Evolutionary conservation across 2,329 filamentous ascomycete genomes (phyloP), one percentile per base, ranked within the genome.

Genomic region (Mycosphaerelloides madeirae): DNA sequence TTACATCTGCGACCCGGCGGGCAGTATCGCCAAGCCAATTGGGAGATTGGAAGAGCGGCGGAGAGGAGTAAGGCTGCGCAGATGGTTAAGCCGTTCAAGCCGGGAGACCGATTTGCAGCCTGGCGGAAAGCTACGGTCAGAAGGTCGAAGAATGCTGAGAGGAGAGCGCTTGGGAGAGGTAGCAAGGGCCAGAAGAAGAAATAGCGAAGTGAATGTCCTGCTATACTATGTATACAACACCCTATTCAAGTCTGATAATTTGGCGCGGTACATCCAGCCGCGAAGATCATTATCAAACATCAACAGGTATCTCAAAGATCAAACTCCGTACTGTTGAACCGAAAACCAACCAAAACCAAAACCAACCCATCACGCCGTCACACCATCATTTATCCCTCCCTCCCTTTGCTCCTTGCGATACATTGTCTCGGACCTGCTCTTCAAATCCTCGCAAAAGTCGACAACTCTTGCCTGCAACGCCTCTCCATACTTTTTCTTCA

Each of bases 11-110:
- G 74, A 44, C 72, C 75, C 3, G 78, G 80, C 3, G 83, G 83
- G 59, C 79, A 80, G 68, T 83, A 78, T 61, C 71, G 82, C 52
- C 54, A 82, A 65, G 71, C 77, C 6, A 86, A 86, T 63, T 83
- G 79, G 78, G 68, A 80, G 65, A 84, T 85, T 71, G 81, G 81
- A 43, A 68, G 80, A 4, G 74, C 74, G 20, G 80, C 78, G 5
- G 80, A 85, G 66, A 73, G 72, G 61, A 58, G 55, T 35, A 52
- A 57, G 36, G 76, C 76, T 18, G 76, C 76, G 18, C 71, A 81
- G 41, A 71, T 71, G 51, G 79, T 81, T 5, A 68, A 68, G 61
- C 51, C 55, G 33, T 82, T 77, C 60, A 72, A 78, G 48, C 75
- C 73, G 11, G 74, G 76, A 31, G 79, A 83, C 59, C 69, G 79